Evolutionary conservation across 1,139 yeast species (phyloP).

Genomic region (Candida tropicalis): DNA sequence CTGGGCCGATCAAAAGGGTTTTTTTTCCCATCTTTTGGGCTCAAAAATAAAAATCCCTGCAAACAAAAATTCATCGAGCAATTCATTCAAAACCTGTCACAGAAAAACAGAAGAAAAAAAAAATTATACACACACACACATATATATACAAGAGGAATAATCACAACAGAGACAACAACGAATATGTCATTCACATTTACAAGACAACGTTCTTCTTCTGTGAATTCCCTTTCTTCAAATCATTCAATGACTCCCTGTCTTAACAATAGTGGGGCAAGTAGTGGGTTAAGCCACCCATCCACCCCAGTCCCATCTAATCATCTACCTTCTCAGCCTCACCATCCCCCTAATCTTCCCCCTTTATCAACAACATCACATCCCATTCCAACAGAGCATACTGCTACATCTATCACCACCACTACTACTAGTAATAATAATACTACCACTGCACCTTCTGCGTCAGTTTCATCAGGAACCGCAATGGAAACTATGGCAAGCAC

Average conservation of each 20-base stretch:
- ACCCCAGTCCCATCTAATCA: conserved; percentile 12
- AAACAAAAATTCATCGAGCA: no score
- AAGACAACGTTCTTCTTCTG: conserved; percentile 36
- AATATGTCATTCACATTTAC: conserved; percentile 14
- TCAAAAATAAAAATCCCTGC: no score
- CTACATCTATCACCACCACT: background rate
- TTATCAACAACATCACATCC: conserved; percentile 1
- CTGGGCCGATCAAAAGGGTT: no score
- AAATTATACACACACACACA: no score
- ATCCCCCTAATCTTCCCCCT: conserved; percentile 7
- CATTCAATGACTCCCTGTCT: conserved; percentile 20
- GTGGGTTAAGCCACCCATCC: conserved; percentile 4
- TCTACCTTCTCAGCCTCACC: conserved; percentile 7
- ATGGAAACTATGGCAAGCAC: no score
- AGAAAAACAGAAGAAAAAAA: background rate
- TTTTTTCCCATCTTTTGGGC: no score
- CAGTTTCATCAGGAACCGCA: no score
- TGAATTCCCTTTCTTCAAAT: conserved; percentile 34
- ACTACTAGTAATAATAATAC: background rate
- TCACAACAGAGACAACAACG: background rate
- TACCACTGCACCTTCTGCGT: background rate
- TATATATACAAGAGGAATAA: background rate
- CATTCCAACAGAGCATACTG: background rate
- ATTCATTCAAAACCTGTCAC: no score
- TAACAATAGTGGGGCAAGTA: conserved; percentile 2